These are phyloP conservation scores for Triadica sebifera DNA, from an alignment of 345 rosid species.

Conservation along the genomic window DNA sequence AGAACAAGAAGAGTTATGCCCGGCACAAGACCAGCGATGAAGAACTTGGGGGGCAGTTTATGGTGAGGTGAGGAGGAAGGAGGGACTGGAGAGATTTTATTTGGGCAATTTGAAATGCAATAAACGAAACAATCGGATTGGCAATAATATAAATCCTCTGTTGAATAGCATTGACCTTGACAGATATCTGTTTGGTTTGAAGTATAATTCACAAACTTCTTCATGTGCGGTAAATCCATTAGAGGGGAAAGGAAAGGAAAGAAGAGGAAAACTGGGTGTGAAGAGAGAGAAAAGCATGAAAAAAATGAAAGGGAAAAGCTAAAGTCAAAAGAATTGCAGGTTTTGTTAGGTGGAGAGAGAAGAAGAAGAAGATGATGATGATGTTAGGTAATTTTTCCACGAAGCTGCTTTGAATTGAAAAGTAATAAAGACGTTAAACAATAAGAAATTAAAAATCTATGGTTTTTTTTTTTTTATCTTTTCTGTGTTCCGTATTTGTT, in stretches of 20 bases:
- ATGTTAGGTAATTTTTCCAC: not conserved
- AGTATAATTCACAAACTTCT: not conserved
- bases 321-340: conserved; percentile 10
- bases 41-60: not conserved
- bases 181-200: not conserved
- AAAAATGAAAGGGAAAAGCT: not conserved
- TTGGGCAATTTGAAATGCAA: not conserved
- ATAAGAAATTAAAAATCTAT: too few relatives aligned
- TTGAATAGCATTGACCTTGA: not conserved
- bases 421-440: too few relatives aligned
- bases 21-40: not conserved
- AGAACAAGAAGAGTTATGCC: not conserved
- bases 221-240: conserved; percentile 15
- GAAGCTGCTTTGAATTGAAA: conserved; percentile 7
- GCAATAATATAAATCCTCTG: not conserved
- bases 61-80: not conserved
- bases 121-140: too few relatives aligned
- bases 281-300: not conserved
- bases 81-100: not conserved
- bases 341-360: not conserved
- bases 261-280: not conserved
- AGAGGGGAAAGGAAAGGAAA: not conserved
- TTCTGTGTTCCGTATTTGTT: too few relatives aligned
- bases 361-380: too few relatives aligned
- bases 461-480: too few relatives aligned